A percentile compares a stretch with the other conserved stretches of the same genome.
Conservation (phyloP, 179 eudicot genomes). For the Silene noctiflora region DNA sequence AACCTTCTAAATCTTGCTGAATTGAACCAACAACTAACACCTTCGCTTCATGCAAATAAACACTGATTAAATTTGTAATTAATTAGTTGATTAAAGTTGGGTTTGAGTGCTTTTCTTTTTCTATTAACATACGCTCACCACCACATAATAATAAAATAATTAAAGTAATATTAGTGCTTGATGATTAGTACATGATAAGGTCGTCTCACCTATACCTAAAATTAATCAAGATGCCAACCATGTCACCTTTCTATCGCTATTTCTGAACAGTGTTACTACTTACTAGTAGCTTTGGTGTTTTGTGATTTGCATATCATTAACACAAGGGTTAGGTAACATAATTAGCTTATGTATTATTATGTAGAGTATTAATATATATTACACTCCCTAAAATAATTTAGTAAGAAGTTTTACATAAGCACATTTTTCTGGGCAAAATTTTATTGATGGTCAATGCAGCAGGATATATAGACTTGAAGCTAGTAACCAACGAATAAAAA, state of each 20-base stretch:
- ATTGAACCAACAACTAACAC: slow-evolving; percentile 13
- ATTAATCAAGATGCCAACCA: slow-evolving; percentile 15
- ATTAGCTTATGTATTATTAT: slow-evolving; percentile 23
- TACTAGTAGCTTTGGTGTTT: slow-evolving; percentile 3
- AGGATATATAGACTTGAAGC: not conserved
- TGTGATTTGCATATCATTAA: slow-evolving; percentile 29
- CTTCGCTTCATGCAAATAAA: not conserved
- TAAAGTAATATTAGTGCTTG: slow-evolving; percentile 21
- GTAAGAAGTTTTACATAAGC: no score
- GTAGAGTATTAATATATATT: not conserved
- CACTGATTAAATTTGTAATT: not conserved
- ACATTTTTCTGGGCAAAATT: not conserved
- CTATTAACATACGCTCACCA: not conserved
- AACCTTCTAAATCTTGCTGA: not conserved
- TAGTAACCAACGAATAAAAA: no score
- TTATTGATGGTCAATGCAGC: no score
- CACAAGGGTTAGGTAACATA: slow-evolving; percentile 26
- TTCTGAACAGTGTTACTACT: slow-evolving; percentile 10
- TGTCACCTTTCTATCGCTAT: slow-evolving; percentile 26
- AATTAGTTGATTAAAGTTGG: slow-evolving; percentile 12
- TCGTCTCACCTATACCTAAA: slow-evolving; percentile 23
- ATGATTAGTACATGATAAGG: slow-evolving; percentile 34
- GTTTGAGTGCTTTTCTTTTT: slow-evolving; percentile 6
- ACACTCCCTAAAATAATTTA: not conserved
- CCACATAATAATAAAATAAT: slow-evolving; percentile 16